A percentile compares a stretch with the other conserved stretches of the same genome.
Conservation (phyloP, 495 filamentous ascomycete species). For the Annulohypoxylon moriforme region DNA sequence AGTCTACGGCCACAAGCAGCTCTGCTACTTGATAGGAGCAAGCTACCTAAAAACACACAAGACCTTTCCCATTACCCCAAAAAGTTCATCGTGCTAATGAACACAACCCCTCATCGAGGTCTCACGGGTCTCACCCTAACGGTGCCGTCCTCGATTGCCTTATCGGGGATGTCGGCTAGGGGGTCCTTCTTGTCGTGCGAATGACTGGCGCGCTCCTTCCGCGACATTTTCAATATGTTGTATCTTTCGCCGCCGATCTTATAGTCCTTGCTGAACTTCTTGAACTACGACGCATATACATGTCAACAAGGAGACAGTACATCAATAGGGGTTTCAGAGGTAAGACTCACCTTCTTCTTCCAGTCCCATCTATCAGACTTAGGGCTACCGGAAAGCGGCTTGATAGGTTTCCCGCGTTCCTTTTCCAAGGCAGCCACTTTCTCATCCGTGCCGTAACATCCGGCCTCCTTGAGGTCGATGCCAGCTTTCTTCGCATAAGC, state of each 20-base stretch:
- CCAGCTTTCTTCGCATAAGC: constrained; percentile 35
- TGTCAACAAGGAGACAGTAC: neutral
- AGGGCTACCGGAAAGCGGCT: constrained; percentile 22
- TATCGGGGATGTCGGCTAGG: constrained; percentile 36
- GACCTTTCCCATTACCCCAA: constrained; percentile 14
- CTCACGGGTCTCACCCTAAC: constrained; percentile 36
- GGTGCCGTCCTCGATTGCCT: constrained; percentile 32
- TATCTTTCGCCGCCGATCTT: constrained; percentile 37
- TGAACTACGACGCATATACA: constrained; percentile 21
- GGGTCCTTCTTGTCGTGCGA: constrained; percentile 36
- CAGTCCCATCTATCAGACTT: constrained; percentile 36
- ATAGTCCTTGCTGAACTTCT: constrained; percentile 36
- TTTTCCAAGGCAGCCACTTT: constrained; percentile 24
- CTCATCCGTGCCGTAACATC: constrained; percentile 36
- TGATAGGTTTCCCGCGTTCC: constrained; percentile 26
- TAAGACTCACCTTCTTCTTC: constrained; percentile 34
- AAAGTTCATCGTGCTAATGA: constrained; percentile 11
- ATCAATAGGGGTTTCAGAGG: neutral
- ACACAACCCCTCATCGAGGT: constrained; percentile 22
- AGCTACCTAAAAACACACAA: neutral
- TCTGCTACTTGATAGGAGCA: neutral
- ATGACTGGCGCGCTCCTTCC: constrained; percentile 31
- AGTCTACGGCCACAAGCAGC: constrained; percentile 16
- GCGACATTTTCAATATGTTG: constrained; percentile 38
- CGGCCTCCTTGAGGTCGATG: constrained; percentile 29